Percentiles rank a stretch among this genome's conserved stretches.
phyloP scores from a whole-genome alignment of 768 basidiomycete genomes.

The Suillus brevipes region DNA sequence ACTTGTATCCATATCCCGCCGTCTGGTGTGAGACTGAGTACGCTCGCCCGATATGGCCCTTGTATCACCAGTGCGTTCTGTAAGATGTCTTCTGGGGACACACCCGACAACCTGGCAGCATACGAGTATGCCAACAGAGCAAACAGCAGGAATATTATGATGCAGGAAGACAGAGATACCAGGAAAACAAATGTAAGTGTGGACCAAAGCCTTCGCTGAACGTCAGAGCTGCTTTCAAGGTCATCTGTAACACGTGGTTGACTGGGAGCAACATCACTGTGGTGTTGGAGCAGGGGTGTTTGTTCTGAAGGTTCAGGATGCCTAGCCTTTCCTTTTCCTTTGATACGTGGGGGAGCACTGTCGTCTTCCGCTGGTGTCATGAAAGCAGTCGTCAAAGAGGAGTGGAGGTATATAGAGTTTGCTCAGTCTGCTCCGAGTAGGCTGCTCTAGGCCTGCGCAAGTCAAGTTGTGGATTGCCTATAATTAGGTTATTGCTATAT shows the following conservation, averaged over 20 bases:
- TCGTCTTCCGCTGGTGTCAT: conserved; percentile 23
- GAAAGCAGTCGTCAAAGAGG: conserved; percentile 13
- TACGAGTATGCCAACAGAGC: conserved; percentile 67
- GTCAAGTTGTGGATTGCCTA: no score
- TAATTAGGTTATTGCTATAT: no score
- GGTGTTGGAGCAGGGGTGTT: conserved; percentile 27
- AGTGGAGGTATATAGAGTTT: neutral
- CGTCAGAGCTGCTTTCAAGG: conserved; percentile 20
- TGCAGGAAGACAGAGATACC: conserved; percentile 51
- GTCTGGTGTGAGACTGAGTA: conserved; percentile 58
- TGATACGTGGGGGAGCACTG: conserved; percentile 14
- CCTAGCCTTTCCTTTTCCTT: conserved; percentile 30
- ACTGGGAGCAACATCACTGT: conserved; percentile 20
- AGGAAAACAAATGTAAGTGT: conserved; percentile 52
- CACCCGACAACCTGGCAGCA: conserved; percentile 50
- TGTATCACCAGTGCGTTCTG: conserved; percentile 52
- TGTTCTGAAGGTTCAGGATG: conserved; percentile 27
- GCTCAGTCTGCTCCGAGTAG: neutral
- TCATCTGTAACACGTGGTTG: conserved; percentile 17
- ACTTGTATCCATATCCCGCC: conserved; percentile 63
- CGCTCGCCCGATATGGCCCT: conserved; percentile 62
- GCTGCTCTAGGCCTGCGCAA: neutral
- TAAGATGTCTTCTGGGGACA: conserved; percentile 60
- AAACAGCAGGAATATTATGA: conserved; percentile 44
- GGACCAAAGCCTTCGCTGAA: conserved; percentile 33